A percentile compares a stretch with the other conserved stretches of the same genome.
phyloP scores from a whole-genome alignment of 108 stramenopile species.

The Tribonema minus region DNA sequence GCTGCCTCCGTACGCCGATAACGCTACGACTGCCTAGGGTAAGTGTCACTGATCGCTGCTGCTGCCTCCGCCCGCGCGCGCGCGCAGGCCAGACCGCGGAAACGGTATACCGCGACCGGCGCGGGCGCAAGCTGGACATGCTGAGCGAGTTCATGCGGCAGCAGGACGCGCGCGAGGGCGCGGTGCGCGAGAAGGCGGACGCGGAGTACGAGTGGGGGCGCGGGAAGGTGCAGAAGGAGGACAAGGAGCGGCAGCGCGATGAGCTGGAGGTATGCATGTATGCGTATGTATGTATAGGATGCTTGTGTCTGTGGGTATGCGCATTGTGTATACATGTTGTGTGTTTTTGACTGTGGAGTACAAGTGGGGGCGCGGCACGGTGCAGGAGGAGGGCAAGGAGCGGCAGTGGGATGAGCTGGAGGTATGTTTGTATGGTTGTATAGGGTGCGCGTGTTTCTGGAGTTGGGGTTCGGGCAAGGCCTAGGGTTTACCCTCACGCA shows the following conservation, averaged over 20 bases:
- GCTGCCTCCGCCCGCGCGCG: no score
- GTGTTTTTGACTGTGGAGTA: no score
- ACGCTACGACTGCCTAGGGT: no score
- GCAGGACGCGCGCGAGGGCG: slow-evolving; percentile 54
- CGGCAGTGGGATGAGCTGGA: slow-evolving; percentile 51
- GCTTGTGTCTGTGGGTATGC: not conserved
- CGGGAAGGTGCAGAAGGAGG: slow-evolving; percentile 66
- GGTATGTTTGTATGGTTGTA: no score
- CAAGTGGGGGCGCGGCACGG: slow-evolving; percentile 57
- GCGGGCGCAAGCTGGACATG: slow-evolving; percentile 59
- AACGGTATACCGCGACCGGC: slow-evolving; percentile 75
- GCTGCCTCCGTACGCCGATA: no score
- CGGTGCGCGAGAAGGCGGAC: slow-evolving; percentile 48
- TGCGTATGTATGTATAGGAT: no score
- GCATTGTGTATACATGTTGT: no score
- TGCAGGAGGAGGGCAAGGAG: slow-evolving; percentile 69
- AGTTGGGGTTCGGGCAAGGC: no score
- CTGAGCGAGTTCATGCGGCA: slow-evolving; percentile 53
- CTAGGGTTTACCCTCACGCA: no score
- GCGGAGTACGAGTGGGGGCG: slow-evolving; percentile 57
- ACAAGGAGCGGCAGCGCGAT: slow-evolving; percentile 49
- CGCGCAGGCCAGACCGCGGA: slow-evolving; percentile 60
- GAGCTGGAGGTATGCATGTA: slow-evolving; percentile 55
- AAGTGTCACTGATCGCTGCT: no score
- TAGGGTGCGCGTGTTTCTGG: no score